Conservation (phyloP, 345 rosid species). For the Adansonia digitata region DNA sequence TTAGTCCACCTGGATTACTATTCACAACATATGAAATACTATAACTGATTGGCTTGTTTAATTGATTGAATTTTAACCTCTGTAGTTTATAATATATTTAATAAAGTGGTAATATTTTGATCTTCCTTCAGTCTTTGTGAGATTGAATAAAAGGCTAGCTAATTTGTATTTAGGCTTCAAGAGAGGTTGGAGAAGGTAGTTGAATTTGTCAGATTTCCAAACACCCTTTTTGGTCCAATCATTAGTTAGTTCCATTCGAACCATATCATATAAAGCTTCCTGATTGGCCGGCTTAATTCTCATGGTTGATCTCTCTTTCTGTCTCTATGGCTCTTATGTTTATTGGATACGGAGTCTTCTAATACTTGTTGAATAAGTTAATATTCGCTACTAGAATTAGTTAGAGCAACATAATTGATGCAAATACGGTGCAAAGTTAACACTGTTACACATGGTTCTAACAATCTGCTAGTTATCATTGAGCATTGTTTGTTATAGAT, state of each 20-base stretch:
- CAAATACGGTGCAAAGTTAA: neutral
- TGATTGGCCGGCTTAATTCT: neutral
- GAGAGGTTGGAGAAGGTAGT: neutral
- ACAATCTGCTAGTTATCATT: too few species aligned
- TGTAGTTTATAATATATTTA: neutral
- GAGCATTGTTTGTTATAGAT: too few species aligned
- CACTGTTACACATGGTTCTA: neutral
- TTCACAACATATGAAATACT: neutral
- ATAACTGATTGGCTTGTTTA: neutral
- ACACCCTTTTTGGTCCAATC: neutral
- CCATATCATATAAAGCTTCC: neutral
- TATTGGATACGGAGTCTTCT: neutral
- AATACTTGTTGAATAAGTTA: neutral
- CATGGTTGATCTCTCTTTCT: neutral
- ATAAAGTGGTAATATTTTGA: neutral
- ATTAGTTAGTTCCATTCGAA: neutral
- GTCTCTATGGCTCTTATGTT: neutral
- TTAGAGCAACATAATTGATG: neutral
- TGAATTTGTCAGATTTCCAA: neutral
- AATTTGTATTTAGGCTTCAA: neutral
- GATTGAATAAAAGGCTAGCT: neutral
- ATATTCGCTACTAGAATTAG: neutral
- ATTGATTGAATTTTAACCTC: neutral
- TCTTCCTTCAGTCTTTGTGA: neutral
- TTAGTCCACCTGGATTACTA: neutral